phyloP scores from a whole-genome alignment of 805 yeast genomes.

The Blastobotrys peoriensis region DNA sequence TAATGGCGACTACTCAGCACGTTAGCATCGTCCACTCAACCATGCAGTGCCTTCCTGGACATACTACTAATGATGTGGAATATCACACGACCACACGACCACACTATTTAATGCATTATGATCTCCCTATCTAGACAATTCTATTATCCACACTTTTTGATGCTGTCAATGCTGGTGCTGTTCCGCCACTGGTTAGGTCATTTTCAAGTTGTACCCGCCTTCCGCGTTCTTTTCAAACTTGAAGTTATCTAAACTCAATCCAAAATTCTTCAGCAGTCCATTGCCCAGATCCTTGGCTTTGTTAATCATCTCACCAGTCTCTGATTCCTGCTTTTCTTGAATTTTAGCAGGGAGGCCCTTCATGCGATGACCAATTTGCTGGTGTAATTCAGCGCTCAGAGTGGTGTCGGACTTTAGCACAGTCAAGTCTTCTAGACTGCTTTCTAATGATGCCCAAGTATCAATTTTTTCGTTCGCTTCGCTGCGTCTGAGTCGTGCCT shows the following conservation, averaged over 20 bases:
- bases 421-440: conserved; percentile 23
- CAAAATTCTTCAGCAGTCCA: conserved; percentile 27
- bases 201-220: conserved; percentile 20
- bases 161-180: too few species aligned
- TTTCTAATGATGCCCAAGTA: conserved; percentile 26
- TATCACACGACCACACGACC: too few species aligned
- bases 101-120: too few species aligned
- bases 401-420: conserved; percentile 7
- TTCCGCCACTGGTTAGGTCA: neutral
- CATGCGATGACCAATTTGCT: conserved; percentile 6
- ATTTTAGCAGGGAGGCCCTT: conserved; percentile 16
- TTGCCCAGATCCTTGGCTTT: conserved; percentile 30
- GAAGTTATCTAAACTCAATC: conserved; percentile 28
- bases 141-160: too few species aligned
- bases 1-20: too few species aligned
- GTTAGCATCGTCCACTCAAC: too few species aligned
- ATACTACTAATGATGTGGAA: too few species aligned
- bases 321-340: conserved; percentile 22
- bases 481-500: conserved; percentile 74
- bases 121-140: too few species aligned
- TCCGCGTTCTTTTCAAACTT: conserved; percentile 17
- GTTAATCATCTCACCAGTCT: conserved; percentile 27
- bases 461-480: conserved; percentile 43
- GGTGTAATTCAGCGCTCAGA: neutral
- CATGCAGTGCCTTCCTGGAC: too few species aligned